Evolutionary conservation across 2,329 filamentous ascomycete species (phyloP).

Genomic region (Ophiostoma quercus): DNA sequence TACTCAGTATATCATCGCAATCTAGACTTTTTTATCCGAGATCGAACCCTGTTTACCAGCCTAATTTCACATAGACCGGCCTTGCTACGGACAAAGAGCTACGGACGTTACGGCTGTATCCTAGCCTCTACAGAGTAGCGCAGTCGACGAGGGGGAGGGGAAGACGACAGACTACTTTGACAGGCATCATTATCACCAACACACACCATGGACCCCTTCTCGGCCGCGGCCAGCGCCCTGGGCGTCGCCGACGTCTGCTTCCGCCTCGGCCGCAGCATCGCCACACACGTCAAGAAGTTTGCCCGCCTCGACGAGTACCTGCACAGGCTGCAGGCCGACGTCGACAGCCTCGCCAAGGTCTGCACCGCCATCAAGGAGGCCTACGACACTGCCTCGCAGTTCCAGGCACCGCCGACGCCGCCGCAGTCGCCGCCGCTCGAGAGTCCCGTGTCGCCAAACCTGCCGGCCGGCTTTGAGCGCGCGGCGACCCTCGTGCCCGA

Average conservation of each 20-base stretch:
- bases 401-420: too few relatives aligned
- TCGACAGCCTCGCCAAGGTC: background rate
- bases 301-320: background rate
- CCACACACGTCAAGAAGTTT: background rate
- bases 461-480: background rate
- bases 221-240: conserved; percentile 5
- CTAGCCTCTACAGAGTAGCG: background rate
- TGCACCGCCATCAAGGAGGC: conserved; percentile 7
- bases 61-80: too few relatives aligned
- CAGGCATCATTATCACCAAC: too few relatives aligned
- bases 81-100: background rate
- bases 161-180: background rate
- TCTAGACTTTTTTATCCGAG: too few relatives aligned
- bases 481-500: background rate
- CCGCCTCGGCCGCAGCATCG: background rate
- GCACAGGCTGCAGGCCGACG: background rate
- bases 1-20: too few relatives aligned
- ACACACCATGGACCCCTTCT: conserved; percentile 12
- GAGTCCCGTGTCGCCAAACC: background rate
- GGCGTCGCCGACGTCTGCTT: conserved; percentile 8
- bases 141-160: background rate
- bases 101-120: background rate
- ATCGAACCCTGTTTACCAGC: too few relatives aligned
- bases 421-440: background rate
- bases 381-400: background rate